Base-by-base conservation (phyloP, 768 basidiomycete genomes). In the Terana coerulea region DNA sequence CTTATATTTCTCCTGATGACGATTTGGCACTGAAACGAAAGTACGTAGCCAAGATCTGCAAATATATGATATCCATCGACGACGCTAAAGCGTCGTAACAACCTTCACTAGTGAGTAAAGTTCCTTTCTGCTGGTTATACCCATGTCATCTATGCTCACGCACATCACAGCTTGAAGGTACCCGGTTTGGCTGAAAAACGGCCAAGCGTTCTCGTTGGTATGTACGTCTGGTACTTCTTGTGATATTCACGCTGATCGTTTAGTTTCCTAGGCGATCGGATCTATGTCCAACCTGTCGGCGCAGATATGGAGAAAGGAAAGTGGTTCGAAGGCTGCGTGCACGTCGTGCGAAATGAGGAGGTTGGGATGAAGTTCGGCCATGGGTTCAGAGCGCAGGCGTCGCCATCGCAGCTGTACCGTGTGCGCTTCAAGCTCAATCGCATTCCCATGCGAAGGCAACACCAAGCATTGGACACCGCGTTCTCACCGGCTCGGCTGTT, bases 341-440 rank as follows among this genome's bases (percentile, higher is more conserved):
- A 83, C 62, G 57, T 67, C 24, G 75, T 82, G 4, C 61, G 66
- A 24, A 61, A 69, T 33, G 61, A 63, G n/a, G 57, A 73, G 40
- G 74, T 83, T 52, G 71, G 69, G 31, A 69, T 84, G 3, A 64
- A 67, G 25, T 80, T 84, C 62, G 61, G 72, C 44, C 61, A 68
- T 2, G 66, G 64, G 0, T 84, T 84, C 65, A 41, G n/a, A n/a
- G 44, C 56, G 14, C 36, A 14, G 1, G 56, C 59, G 22, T 69
- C 67, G 55, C 57, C 54, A 33, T 70, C 70, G 4, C 72, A 66
- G 39, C 70, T 67, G 46, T 79, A 76, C 61, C 75, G 80, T 49
- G 78, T 83, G 2, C 73, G 74, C 2, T 86, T 84, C 63, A 71
- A 74, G 40, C 64, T 82, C 41, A 81, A 82, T 55, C 75, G 81